These are phyloP conservation scores for Astrocystis sublimbata DNA, from an alignment of 495 filamentous ascomycete species.

Conservation along the genomic window DNA sequence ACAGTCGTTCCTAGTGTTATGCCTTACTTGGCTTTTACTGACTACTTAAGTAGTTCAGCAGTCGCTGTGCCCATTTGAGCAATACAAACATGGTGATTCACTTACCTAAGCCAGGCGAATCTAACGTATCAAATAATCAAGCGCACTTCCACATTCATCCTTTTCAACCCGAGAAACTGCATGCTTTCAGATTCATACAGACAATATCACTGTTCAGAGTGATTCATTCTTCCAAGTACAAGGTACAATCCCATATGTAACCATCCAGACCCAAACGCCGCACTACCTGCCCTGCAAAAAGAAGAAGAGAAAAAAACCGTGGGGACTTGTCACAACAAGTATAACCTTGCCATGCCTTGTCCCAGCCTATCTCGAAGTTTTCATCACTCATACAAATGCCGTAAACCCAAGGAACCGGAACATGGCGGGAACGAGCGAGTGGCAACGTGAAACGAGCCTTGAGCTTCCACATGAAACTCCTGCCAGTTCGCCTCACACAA, in stretches of 20 bases:
- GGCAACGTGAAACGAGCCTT: background rate
- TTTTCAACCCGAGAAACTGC: too few relatives aligned
- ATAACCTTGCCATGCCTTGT: conserved; percentile 5
- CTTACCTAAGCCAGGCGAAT: too few relatives aligned
- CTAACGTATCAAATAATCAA: too few relatives aligned
- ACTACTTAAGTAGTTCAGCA: too few relatives aligned
- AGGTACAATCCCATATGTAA: conserved; percentile 8
- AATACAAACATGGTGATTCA: too few relatives aligned
- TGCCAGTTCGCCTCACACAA: background rate
- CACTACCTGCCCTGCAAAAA: conserved; percentile 18
- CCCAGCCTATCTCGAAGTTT: conserved; percentile 14
- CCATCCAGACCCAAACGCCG: conserved; percentile 20
- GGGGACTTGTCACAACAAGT: background rate
- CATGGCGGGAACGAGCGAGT: background rate
- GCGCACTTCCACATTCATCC: too few relatives aligned
- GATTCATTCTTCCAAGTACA: conserved; percentile 18
- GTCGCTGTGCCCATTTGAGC: too few relatives aligned
- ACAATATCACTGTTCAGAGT: conserved; percentile 5
- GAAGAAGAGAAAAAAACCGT: too few relatives aligned
- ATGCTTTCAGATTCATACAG: background rate
- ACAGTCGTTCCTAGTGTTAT: too few relatives aligned
- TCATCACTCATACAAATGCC: conserved; percentile 19
- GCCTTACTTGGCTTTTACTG: too few relatives aligned
- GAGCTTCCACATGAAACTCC: background rate
- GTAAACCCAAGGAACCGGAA: background rate